Evolutionary conservation across 257 asterid species (phyloP), one percentile per base, ranked within the genome.

Genomic region (Nicotiana tabacum): DNA sequence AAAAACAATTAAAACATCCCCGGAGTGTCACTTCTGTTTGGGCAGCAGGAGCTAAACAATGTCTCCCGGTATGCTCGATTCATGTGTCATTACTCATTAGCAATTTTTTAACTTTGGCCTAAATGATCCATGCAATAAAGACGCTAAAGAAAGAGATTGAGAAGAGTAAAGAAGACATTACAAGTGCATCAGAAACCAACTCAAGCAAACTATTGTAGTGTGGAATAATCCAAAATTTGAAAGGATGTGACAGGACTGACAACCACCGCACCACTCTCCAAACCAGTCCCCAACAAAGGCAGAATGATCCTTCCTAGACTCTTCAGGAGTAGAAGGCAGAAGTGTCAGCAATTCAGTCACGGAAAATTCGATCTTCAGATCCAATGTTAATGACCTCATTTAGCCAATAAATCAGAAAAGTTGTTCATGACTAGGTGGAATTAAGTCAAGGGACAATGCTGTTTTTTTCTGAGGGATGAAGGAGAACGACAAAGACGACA

Each of bases 111-210:
- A 13, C 24, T 43, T 70, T 48, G 24, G 24, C 62, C 39, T 24
- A 53, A 48, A 57, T 74, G 79, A 74, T 74, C 79, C 79, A 27
- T 46, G 79, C 79, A 70, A 43, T 17, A 48, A 74, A 13, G 35
- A 74, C 2, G 4, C 24, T 33, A 48, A 48, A 74, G 61, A 72
- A 46, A 48, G 39, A 72, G 39, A 72, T 18, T 6, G 24, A 72
- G 60, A 66, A 24, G 58, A 43, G 78, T 39, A 70, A 70, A 43
- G 58, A 48, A 43, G 58, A 48, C 79, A 72, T 24, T 74, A 35
- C 0, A n/a, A 24, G 35, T 74, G 5, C 60, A 74, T 48, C 79
- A 72, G 39, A 15, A 32, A 53, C 18, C 57, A 51, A 53, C 57
- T 53, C 57, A 53, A 13, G 18, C 57, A 53, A 53, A 53, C 57